Evolutionary conservation across 176 grass and related monocot genomes (phyloP).

Genomic region (Zoysia japonica): DNA sequence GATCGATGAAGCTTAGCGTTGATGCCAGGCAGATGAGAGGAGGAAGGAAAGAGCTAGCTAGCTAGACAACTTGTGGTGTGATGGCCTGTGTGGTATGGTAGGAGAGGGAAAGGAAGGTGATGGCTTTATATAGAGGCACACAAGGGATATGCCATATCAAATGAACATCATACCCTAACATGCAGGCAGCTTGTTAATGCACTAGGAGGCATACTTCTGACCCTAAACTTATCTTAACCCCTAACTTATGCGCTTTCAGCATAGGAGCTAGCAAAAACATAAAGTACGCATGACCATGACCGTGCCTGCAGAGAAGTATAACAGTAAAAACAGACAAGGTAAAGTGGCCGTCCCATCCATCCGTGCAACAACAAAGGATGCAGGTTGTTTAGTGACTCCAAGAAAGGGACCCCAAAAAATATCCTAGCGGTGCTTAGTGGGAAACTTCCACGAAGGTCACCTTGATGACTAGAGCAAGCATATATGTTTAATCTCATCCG

Average conservation of each 20-base stretch:
- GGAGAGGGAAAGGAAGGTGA: constrained; percentile 6
- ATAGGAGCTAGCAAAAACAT: constrained; percentile 57
- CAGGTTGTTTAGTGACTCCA: constrained; percentile 51
- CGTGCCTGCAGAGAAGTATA: constrained; percentile 27
- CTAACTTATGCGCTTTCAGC: constrained; percentile 43
- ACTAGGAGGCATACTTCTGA: constrained; percentile 53
- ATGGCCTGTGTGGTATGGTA: constrained; percentile 27
- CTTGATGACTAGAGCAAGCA: constrained; percentile 34
- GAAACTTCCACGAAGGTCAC: constrained; percentile 63
- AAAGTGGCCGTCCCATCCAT: constrained; percentile 47
- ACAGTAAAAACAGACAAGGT: constrained; percentile 52
- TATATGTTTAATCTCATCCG: constrained; percentile 19
- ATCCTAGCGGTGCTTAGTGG: constrained; percentile 29
- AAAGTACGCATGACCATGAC: constrained; percentile 48
- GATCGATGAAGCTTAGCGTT: constrained; percentile 12
- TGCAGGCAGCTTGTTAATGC: constrained; percentile 56
- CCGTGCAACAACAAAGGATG: constrained; percentile 44
- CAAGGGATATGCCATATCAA: constrained; percentile 45
- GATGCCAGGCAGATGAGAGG: constrained; percentile 14
- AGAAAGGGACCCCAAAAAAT: constrained; percentile 46
- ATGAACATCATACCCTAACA: constrained; percentile 57
- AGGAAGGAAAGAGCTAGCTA: constrained; percentile 9
- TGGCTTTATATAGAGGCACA: constrained; percentile 54
- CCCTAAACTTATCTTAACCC: constrained; percentile 45
- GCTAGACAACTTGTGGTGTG: not conserved